These are phyloP conservation scores for Heliamphora exappendiculata DNA, from an alignment of 148 eudicot genomes.

Conservation along the genomic window DNA sequence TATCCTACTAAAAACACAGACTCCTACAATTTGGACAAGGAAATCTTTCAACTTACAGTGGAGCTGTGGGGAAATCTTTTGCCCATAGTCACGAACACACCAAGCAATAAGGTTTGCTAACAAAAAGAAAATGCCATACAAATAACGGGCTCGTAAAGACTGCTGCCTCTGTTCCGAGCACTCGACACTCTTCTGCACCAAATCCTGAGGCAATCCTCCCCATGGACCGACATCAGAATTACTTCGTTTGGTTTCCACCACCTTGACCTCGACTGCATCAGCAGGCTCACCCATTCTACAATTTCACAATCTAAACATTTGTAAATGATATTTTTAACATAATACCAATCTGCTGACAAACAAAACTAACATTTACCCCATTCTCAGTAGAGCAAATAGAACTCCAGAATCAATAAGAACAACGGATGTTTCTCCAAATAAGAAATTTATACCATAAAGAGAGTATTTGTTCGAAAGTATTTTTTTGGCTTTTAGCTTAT, in stretches of 20 bases:
- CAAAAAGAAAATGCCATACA: constrained; percentile 69
- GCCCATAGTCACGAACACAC: constrained; percentile 81
- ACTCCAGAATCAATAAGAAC: background rate
- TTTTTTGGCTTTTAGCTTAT: too few relatives aligned
- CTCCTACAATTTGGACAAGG: background rate
- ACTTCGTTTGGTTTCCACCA: constrained; percentile 15
- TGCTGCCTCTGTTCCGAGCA: constrained; percentile 31
- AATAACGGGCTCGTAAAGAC: constrained; percentile 69
- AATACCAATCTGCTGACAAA: background rate
- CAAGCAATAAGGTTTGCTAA: constrained; percentile 65
- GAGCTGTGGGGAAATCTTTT: constrained; percentile 42
- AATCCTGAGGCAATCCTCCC: constrained; percentile 24
- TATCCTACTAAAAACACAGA: background rate
- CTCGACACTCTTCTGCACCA: constrained; percentile 28
- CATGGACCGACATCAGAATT: constrained; percentile 25
- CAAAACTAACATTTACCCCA: background rate
- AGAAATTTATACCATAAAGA: background rate
- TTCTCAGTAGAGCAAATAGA: background rate
- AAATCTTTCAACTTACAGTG: constrained; percentile 47
- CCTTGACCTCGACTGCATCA: constrained; percentile 14
- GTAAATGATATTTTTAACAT: background rate
- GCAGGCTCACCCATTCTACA: constrained; percentile 30
- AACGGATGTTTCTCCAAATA: background rate
- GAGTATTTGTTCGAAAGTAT: too few relatives aligned
- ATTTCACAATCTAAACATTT: background rate